phyloP scores from a whole-genome alignment of 2,329 filamentous ascomycete species.

The Fusarium sp. region DNA sequence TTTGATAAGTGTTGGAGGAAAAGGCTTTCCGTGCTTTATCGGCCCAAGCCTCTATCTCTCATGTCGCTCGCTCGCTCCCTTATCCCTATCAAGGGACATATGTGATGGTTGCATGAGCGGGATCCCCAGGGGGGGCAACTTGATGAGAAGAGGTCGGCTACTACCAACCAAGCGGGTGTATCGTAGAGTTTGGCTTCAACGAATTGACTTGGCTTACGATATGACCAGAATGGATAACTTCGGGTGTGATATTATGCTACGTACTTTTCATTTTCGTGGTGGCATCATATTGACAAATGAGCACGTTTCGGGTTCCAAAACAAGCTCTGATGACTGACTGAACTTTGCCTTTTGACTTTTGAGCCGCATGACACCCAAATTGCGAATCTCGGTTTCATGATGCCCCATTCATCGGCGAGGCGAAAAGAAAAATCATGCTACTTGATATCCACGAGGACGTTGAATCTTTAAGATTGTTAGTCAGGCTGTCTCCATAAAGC shows the following conservation, averaged over 20 bases:
- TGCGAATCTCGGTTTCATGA: constrained; percentile 12
- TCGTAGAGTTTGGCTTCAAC: background rate
- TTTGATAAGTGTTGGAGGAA: background rate
- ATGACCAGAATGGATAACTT: background rate
- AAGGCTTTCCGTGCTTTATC: background rate
- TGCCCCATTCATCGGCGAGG: constrained; percentile 27
- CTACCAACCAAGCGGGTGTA: background rate
- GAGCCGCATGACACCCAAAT: constrained; percentile 20
- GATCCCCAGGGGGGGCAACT: constrained; percentile 19
- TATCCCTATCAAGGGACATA: constrained; percentile 8
- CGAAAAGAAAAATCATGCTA: constrained; percentile 9
- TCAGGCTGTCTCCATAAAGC: constrained; percentile 7
- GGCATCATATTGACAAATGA: constrained; percentile 24
- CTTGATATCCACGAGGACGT: constrained; percentile 4
- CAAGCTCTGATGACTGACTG: constrained; percentile 1
- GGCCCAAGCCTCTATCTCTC: background rate
- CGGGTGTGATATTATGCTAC: background rate
- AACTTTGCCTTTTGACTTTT: constrained; percentile 4
- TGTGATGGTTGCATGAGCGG: constrained; percentile 12
- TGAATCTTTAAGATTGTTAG: constrained; percentile 9
- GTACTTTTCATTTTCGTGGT: background rate
- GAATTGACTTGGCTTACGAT: background rate
- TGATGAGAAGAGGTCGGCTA: constrained; percentile 6
- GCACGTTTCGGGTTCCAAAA: constrained; percentile 31
- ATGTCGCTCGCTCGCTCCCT: background rate